A percentile compares a stretch with the other conserved stretches of the same genome.
These are phyloP conservation scores for Alnus rubra DNA, from an alignment of 306 rosid genomes.

Conservation along the genomic window DNA sequence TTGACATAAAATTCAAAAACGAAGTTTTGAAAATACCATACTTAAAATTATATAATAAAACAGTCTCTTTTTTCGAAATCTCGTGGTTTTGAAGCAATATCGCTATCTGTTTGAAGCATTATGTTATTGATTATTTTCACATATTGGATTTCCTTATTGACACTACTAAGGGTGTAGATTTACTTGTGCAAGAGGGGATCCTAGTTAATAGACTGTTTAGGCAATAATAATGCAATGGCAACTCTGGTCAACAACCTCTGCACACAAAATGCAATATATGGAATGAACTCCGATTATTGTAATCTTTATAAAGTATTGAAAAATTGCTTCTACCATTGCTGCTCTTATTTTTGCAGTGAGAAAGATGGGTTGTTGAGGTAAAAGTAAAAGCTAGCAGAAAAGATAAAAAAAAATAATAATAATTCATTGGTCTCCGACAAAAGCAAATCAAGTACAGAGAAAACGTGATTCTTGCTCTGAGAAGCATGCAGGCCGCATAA, in stretches of 20 bases:
- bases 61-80: not conserved
- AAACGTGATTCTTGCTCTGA: too few relatives aligned
- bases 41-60: accelerated
- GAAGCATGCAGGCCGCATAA: too few relatives aligned
- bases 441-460: too few relatives aligned
- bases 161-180: not conserved
- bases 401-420: too few relatives aligned
- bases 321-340: too few relatives aligned
- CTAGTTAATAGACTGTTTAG: conserved; percentile 22
- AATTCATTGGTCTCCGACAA: too few relatives aligned
- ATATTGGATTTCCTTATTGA: not conserved
- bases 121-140: not conserved
- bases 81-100: not conserved
- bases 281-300: not conserved
- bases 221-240: conserved; percentile 26
- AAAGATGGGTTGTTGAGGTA: too few relatives aligned
- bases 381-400: too few relatives aligned
- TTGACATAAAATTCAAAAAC: not conserved
- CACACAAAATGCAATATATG: not conserved
- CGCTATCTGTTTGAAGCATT: not conserved
- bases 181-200: conserved; percentile 19
- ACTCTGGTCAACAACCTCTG: conserved; percentile 25
- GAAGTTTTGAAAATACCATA: not conserved
- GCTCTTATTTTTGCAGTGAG: too few relatives aligned
- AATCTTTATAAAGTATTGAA: not conserved